phyloP scores from a whole-genome alignment of 495 filamentous ascomycete species.

The Lindgomyces ingoldianus region DNA sequence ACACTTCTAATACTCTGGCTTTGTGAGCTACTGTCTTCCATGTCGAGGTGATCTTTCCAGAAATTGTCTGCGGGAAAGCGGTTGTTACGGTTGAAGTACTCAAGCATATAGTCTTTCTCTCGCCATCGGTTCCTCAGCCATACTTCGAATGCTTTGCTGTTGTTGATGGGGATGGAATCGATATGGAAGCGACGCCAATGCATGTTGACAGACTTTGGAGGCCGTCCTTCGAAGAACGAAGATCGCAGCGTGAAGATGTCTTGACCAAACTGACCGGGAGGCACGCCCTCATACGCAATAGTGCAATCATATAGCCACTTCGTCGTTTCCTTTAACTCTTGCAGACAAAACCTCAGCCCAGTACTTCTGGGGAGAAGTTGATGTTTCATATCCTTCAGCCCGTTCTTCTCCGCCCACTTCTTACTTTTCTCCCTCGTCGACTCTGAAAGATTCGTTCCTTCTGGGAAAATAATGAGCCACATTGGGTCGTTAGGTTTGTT shows the following conservation, averaged over 20 bases:
- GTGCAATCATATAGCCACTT: slow-evolving; percentile 51
- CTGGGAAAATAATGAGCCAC: slow-evolving; percentile 50
- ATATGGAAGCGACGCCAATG: slow-evolving; percentile 48
- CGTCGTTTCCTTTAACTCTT: slow-evolving; percentile 43
- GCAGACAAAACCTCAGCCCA: slow-evolving; percentile 46
- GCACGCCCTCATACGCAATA: slow-evolving; percentile 49
- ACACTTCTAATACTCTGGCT: slow-evolving; percentile 31
- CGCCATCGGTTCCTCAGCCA: slow-evolving; percentile 49
- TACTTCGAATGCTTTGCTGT: slow-evolving; percentile 44
- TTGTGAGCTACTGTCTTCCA: slow-evolving; percentile 18
- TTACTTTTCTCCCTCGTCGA: slow-evolving; percentile 43
- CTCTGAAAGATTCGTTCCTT: slow-evolving; percentile 46
- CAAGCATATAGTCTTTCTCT: slow-evolving; percentile 49
- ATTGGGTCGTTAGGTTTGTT: slow-evolving; percentile 46
- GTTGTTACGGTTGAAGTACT: slow-evolving; percentile 41
- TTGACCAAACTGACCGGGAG: slow-evolving; percentile 45
- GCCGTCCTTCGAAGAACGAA: slow-evolving; percentile 48
- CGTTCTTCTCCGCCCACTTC: slow-evolving; percentile 46
- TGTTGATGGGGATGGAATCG: slow-evolving; percentile 43
- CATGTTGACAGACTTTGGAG: slow-evolving; percentile 51
- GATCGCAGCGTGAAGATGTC: slow-evolving; percentile 49
- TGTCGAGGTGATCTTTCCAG: slow-evolving; percentile 38
- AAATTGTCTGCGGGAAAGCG: slow-evolving; percentile 44
- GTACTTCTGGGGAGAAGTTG: slow-evolving; percentile 47
- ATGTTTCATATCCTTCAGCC: slow-evolving; percentile 48